A percentile compares a stretch with the other conserved stretches of the same genome.
Conservation (phyloP, 2,329 filamentous ascomycete genomes). For the Tolypocladium endophyticum region DNA sequence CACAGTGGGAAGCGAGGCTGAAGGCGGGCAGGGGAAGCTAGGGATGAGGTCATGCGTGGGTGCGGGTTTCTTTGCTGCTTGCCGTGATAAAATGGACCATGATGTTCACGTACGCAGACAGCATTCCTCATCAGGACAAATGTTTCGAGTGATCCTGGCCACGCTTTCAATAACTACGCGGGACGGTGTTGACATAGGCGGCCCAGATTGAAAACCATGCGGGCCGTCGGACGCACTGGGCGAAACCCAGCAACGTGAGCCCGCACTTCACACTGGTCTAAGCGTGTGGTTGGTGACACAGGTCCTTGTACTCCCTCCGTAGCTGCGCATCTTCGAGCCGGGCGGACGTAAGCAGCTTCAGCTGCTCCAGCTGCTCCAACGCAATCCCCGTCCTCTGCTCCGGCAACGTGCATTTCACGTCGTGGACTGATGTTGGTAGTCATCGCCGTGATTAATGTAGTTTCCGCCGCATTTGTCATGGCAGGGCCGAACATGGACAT, state of each 20-base stretch:
- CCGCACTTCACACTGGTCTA: neutral
- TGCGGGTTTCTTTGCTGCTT: neutral
- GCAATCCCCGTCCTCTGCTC: neutral
- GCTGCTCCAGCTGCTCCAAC: neutral
- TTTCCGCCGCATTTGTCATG: neutral
- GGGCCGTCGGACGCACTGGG: neutral
- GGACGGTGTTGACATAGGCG: neutral
- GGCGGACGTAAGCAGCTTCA: neutral
- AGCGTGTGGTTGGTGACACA: neutral
- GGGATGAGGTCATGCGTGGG: neutral
- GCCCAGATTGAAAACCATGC: neutral
- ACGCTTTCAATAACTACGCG: neutral
- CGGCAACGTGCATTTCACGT: neutral
- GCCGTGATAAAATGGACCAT: neutral
- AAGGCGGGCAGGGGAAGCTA: neutral
- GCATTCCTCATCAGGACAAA: neutral
- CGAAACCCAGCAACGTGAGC: neutral
- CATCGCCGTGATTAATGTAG: neutral
- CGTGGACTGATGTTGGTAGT: neutral
- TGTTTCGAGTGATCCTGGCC: neutral
- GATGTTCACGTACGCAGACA: neutral
- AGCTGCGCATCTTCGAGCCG: neutral
- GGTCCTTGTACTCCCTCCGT: neutral
- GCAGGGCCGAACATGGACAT: neutral
- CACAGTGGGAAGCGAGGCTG: neutral